Percentiles rank a stretch among this genome's conserved stretches.
Conservation (phyloP, 345 rosid species). For the Abelmoschus esculentus region DNA sequence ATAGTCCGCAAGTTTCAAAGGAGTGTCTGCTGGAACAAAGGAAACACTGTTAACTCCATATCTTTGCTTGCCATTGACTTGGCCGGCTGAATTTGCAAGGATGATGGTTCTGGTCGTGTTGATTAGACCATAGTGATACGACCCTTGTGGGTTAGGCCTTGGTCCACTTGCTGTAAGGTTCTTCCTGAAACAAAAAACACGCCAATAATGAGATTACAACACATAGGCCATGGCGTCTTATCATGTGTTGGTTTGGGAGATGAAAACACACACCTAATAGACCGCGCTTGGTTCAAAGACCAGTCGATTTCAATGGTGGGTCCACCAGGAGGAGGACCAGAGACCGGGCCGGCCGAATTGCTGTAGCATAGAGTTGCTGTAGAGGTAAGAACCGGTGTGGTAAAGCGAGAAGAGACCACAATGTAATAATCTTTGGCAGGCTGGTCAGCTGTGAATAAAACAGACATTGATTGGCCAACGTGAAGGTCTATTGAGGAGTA, state of each 20-base stretch:
- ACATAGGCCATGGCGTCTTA: too few species aligned
- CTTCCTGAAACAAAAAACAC: slow-evolving; percentile 35
- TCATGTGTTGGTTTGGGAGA: too few species aligned
- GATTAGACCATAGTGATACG: slow-evolving; percentile 93
- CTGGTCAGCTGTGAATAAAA: slow-evolving; percentile 82
- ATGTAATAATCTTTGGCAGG: slow-evolving; percentile 70
- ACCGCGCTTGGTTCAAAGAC: slow-evolving; percentile 93
- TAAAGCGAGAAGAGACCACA: slow-evolving; percentile 74
- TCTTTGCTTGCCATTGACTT: slow-evolving; percentile 76
- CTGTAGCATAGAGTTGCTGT: slow-evolving; percentile 70
- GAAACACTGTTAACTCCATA: slow-evolving; percentile 88
- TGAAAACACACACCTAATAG: slow-evolving; percentile 22
- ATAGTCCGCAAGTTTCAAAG: slow-evolving; percentile 80
- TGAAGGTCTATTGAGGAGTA: slow-evolving; percentile 85
- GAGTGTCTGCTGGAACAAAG: slow-evolving; percentile 65
- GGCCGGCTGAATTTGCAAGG: slow-evolving; percentile 71
- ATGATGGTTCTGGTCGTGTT: slow-evolving; percentile 61
- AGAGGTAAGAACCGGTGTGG: slow-evolving; percentile 46
- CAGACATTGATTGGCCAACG: slow-evolving; percentile 80
- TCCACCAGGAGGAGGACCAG: slow-evolving; percentile 89
- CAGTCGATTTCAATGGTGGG: slow-evolving; percentile 79
- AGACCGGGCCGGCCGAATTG: slow-evolving; percentile 65
- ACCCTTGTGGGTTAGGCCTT: slow-evolving; percentile 97
- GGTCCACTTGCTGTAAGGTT: slow-evolving; percentile 97
- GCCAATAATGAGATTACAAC: too few species aligned